These are phyloP conservation scores for Ogataea trehaloabstinens DNA, from an alignment of 805 yeast species.

Conservation along the genomic window DNA sequence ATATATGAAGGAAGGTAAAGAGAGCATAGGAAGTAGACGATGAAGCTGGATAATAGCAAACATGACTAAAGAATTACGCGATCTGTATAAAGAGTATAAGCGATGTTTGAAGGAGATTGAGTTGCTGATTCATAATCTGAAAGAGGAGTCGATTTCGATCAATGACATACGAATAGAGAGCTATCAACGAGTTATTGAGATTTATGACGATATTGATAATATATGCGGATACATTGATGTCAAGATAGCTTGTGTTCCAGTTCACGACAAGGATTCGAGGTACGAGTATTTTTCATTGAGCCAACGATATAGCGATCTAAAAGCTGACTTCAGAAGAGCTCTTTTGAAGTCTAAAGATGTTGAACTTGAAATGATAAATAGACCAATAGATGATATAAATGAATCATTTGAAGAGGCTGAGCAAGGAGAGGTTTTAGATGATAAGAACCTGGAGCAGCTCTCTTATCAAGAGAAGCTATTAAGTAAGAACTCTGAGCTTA, in stretches of 20 bases:
- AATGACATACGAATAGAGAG: conserved; percentile 10
- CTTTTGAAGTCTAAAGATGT: conserved; percentile 24
- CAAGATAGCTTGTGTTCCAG: conserved; percentile 9
- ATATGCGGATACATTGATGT: conserved; percentile 13
- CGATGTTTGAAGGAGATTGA: conserved; percentile 5
- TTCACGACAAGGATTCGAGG: conserved; percentile 3
- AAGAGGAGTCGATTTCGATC: conserved; percentile 1
- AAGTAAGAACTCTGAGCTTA: conserved; percentile 45
- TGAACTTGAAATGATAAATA: conserved; percentile 13
- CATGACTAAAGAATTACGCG: neutral
- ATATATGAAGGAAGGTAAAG: no score
- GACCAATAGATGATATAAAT: conserved; percentile 5
- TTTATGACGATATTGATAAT: conserved; percentile 20
- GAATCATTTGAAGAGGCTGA: conserved; percentile 1
- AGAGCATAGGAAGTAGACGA: no score
- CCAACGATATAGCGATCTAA: conserved; percentile 26
- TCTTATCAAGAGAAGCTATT: conserved; percentile 41
- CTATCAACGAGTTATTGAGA: conserved; percentile 15
- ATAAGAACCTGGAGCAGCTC: conserved; percentile 24
- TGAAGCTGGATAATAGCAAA: no score
- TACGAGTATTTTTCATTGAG: conserved; percentile 17
- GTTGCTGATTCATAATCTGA: conserved; percentile 4
- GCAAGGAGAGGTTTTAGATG: conserved; percentile 28
- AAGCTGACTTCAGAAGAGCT: conserved; percentile 26
- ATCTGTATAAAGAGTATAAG: neutral